Evolutionary conservation across 1,284 basidiomycete species (phyloP), one percentile per base, ranked within the genome.

Genomic region (Ceratorhiza oryzae-sativae): DNA sequence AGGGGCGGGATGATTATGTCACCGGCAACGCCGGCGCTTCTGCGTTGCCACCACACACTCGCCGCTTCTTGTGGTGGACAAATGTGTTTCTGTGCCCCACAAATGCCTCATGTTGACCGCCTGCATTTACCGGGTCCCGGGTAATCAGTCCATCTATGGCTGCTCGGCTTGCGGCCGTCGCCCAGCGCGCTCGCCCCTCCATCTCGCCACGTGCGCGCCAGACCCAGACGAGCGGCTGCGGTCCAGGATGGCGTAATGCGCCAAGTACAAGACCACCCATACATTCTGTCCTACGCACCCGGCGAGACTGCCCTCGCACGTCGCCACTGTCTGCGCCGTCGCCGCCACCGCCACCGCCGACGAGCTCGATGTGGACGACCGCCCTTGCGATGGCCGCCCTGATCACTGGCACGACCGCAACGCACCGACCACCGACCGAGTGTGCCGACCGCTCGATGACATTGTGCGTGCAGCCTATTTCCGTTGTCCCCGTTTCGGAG

Each of bases 361-460:
- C 49, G 25, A 53, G 9, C 15, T 20, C 49, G 2, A 53, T 53
- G 23, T 9, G 23, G 25, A 12, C 25, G 4, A 23, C 25, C 25
- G 49, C 49, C 9, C 8, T 53, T 20, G 49, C 49, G 25, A 10
- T 53, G 23, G 10, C 30, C 49, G 25, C 20, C 20, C 12, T 27
- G 10, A 10, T 12, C 25, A 18, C 30, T 36, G 53, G 39, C 23
- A 25, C 20, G 23, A 53, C 41, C 20, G 53, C 41, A 13, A 46
- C n/a, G n/a, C n/a, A 51, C 15, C 67, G 60, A 36, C 13, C 27
- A 25, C 56, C 67, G 25, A 71, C 67, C 12, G 67, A 59, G 25
- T 71, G 67, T 36, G 67, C 56, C 30, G 67, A 71, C 56, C 41
- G 32, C n/a, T 39, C 55, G 3, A 71, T 71, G 67, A 71, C 67